These are phyloP conservation scores for Heimioporus retisporus DNA, from an alignment of 1,284 basidiomycete species.

Conservation along the genomic window DNA sequence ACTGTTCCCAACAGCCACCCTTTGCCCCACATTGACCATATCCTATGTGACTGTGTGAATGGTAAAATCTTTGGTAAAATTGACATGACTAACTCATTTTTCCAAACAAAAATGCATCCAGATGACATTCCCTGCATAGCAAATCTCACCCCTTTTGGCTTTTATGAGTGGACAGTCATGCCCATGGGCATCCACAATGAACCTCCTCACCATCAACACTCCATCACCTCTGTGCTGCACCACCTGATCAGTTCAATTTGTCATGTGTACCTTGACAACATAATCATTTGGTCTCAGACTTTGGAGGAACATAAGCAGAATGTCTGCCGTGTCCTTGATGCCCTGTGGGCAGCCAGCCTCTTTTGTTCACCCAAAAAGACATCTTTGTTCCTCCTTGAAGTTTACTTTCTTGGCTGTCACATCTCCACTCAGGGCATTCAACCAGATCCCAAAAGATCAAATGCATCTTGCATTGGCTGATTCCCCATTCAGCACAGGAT, in stretches of 20 bases:
- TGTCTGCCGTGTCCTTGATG: slow-evolving; percentile 8
- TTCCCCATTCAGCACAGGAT: slow-evolving; percentile 36
- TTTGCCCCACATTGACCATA: too few relatives aligned
- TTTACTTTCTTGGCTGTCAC: background rate
- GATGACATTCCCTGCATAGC: slow-evolving; percentile 35
- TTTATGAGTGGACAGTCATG: slow-evolving; percentile 42
- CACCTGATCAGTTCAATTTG: slow-evolving; percentile 2
- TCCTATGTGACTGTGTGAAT: slow-evolving; percentile 15
- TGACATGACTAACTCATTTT: slow-evolving; percentile 44
- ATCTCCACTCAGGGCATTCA: background rate
- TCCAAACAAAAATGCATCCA: slow-evolving; percentile 36
- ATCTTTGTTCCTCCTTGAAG: background rate
- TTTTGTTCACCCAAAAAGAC: slow-evolving; percentile 3
- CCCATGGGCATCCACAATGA: slow-evolving; percentile 39
- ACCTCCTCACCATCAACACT: slow-evolving; percentile 28
- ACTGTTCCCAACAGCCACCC: too few relatives aligned
- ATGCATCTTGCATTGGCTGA: slow-evolving; percentile 41
- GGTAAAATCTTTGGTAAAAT: slow-evolving; percentile 41
- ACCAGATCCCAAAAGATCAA: background rate
- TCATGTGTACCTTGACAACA: slow-evolving; percentile 50
- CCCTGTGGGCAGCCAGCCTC: background rate
- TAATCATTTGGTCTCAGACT: slow-evolving; percentile 47
- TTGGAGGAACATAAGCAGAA: slow-evolving; percentile 42
- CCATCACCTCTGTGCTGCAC: slow-evolving; percentile 20
- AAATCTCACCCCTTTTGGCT: slow-evolving; percentile 36